phyloP scores from a whole-genome alignment of 2,329 filamentous ascomycete genomes.

The Zymoseptoria brevis region DNA sequence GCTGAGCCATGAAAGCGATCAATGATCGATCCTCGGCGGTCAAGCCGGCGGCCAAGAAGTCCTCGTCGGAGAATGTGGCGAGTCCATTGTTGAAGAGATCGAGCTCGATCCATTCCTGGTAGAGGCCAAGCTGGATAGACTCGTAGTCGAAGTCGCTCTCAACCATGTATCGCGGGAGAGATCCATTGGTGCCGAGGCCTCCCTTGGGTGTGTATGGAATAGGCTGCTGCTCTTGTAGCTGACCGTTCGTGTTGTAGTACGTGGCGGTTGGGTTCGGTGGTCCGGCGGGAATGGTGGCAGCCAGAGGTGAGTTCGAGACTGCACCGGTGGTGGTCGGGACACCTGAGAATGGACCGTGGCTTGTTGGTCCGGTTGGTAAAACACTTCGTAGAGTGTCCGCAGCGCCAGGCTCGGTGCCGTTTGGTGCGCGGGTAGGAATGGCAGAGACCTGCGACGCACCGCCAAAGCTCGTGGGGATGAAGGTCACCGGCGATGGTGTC shows the following conservation, averaged over 20 bases:
- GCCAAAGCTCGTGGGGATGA: conserved; percentile 37
- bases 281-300: conserved; percentile 49
- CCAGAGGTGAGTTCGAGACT: conserved; percentile 50
- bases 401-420: conserved; percentile 25
- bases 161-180: conserved; percentile 65
- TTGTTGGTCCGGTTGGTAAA: conserved; percentile 51
- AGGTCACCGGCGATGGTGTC: conserved; percentile 28
- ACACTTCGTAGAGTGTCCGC: conserved; percentile 41
- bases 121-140: conserved; percentile 64
- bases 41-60: conserved; percentile 63
- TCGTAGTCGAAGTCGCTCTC: conserved; percentile 79
- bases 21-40: conserved; percentile 61
- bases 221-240: conserved; percentile 59
- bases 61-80: conserved; percentile 57
- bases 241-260: conserved; percentile 63
- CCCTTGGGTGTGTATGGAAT: conserved; percentile 63
- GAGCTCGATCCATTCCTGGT: conserved; percentile 79
- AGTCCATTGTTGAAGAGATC: conserved; percentile 75
- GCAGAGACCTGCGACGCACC: conserved; percentile 37
- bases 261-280: conserved; percentile 55
- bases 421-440: conserved; percentile 25
- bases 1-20: conserved; percentile 68
- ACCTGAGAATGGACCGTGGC: conserved; percentile 62
- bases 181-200: conserved; percentile 71
- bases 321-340: conserved; percentile 63